Evolutionary conservation across 164 flowering plant species (phyloP), one percentile per base, ranked within the genome.

Genomic region (Malania oleifera): DNA sequence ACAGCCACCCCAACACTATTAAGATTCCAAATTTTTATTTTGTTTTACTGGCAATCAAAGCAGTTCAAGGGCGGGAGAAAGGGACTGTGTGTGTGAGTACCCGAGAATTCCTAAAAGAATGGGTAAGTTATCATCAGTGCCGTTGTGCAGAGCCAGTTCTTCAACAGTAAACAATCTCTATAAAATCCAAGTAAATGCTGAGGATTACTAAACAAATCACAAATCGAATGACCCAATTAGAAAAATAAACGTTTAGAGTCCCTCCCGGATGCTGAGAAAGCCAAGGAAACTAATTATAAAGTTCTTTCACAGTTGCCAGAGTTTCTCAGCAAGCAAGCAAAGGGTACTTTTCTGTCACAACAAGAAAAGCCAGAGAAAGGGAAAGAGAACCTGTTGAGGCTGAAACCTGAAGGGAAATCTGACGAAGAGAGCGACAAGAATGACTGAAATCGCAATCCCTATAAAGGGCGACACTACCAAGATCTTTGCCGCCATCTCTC

Each of bases 21-120:
- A 48, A 23, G 34, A 6, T 23, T 41, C 31, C 41, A 0, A 35
- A 23, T 44, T 45, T 52, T 27, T 35, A 15, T 20, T 17, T 22
- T 13, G 34, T 12, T 20, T 39, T 28, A 14, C 5, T 15, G 1
- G 25, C 11, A 62, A 22, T 35, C 12, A 18, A 28, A 54, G 19
- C 7, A 10, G 9, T 24, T 20, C 54, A 11, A 28, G 18, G 52
- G 13, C 59, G 19, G 58, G 17, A 56, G 28, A 66, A 11, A 22
- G 61, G 63, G 25, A 62, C n/a, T n/a, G n/a, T n/a, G n/a, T n/a
- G n/a, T n/a, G n/a, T n/a, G 46, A 17, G 17, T 78, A 79, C 92
- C 95, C 95, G 15, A 87, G 76, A 67, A 89, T 86, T 52, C 80
- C 96, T 57, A 86, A 69, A 5, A 82, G 76, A 19, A 89, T 83